Conservation (phyloP, 2,329 filamentous ascomycete species). For the Leptographium lundbergii region DNA sequence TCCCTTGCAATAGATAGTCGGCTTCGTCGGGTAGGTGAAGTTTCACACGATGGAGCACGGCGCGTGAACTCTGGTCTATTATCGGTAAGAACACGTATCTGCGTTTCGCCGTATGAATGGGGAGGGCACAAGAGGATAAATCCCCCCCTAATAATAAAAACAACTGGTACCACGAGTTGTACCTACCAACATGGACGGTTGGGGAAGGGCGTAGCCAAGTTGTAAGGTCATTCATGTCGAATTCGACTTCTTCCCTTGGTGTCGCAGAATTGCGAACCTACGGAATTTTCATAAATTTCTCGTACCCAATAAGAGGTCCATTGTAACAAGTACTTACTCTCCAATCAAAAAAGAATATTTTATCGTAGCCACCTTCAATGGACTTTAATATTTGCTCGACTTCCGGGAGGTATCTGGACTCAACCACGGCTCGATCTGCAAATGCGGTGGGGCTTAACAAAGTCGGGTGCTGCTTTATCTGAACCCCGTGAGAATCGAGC, state of each 20-base stretch:
- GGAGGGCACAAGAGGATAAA: too few species aligned
- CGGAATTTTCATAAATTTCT: too few species aligned
- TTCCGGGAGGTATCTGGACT: not conserved
- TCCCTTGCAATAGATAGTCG: not conserved
- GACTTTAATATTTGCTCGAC: not conserved
- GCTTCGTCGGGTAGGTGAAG: not conserved
- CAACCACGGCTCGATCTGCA: too few species aligned
- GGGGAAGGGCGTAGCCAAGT: not conserved
- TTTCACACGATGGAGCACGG: not conserved
- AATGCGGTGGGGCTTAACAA: too few species aligned
- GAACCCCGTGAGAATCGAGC: too few species aligned
- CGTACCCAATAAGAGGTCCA: too few species aligned
- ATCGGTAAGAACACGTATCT: too few species aligned
- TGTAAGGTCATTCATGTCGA: not conserved
- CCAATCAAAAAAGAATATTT: not conserved
- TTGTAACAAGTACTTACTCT: not conserved
- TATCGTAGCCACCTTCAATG: not conserved
- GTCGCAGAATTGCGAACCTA: not conserved
- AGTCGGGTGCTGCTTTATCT: too few species aligned
- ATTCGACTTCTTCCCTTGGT: not conserved
- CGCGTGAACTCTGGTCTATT: not conserved
- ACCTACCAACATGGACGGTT: not conserved
- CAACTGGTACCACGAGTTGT: too few species aligned
- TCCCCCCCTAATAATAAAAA: too few species aligned
- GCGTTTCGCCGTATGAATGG: too few species aligned